Conservation (phyloP, 164 flowering plant genomes). For the Liriodendron chinense region DNA sequence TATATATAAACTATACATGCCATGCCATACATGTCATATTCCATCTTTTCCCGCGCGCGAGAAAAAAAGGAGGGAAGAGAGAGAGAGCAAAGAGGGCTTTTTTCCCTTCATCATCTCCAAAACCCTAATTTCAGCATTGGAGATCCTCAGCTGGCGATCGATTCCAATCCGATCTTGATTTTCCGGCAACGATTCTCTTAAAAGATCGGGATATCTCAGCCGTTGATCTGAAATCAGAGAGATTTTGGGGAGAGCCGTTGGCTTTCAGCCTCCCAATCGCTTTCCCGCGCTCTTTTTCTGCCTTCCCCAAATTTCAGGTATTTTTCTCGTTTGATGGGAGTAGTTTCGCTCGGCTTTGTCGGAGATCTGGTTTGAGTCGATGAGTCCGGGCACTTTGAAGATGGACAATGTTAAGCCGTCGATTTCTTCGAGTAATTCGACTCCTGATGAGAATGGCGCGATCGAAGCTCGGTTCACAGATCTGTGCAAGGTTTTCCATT, state of each 20-base stretch:
- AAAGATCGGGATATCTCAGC: not conserved
- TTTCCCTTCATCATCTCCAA: not conserved
- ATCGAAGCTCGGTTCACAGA: constrained; percentile 39
- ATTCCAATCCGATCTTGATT: not conserved
- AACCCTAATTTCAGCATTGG: constrained; percentile 20
- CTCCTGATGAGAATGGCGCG: constrained; percentile 10
- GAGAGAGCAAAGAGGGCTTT: constrained; percentile 9
- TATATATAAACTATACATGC: not conserved
- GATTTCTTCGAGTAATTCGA: constrained; percentile 11
- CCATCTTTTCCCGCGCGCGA: constrained; percentile 33
- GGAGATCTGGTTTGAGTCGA: constrained; percentile 3
- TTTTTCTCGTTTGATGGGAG: constrained; percentile 6
- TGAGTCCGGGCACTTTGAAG: constrained; percentile 14
- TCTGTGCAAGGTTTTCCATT: constrained; percentile 58
- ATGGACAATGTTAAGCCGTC: constrained; percentile 40
- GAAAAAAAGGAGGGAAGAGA: constrained; percentile 14
- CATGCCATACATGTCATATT: constrained; percentile 16
- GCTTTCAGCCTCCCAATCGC: not conserved
- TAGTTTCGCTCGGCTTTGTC: constrained; percentile 16
- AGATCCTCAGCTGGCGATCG: not conserved
- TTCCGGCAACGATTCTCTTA: not conserved
- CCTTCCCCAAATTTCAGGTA: not conserved
- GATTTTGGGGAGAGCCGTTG: constrained; percentile 4
- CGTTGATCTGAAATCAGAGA: not conserved
- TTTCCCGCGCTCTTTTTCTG: not conserved